These are phyloP conservation scores for Fusarium subglutinans DNA, from an alignment of 2,329 filamentous ascomycete species.

Conservation along the genomic window DNA sequence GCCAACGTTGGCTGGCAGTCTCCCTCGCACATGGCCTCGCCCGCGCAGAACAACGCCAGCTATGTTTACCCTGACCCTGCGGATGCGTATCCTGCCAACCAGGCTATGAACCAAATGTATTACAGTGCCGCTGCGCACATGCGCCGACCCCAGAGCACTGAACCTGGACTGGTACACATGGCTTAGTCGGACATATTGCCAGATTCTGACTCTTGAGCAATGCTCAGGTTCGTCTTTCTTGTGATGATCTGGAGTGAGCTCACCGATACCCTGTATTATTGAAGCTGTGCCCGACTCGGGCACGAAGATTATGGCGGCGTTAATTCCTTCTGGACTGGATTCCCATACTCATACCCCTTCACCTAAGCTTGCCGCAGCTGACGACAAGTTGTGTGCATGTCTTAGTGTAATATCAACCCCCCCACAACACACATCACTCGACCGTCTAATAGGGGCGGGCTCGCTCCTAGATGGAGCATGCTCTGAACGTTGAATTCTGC, in stretches of 20 bases:
- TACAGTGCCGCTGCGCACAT: constrained; percentile 72
- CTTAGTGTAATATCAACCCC: constrained; percentile 33
- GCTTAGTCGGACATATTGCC: constrained; percentile 43
- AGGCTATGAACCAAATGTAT: constrained; percentile 74
- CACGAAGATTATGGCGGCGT: constrained; percentile 28
- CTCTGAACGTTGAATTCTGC: constrained; percentile 32
- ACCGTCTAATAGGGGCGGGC: constrained; percentile 17
- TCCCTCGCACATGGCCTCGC: constrained; percentile 77
- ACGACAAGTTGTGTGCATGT: constrained; percentile 32
- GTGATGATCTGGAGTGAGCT: constrained; percentile 16
- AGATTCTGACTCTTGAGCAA: constrained; percentile 17
- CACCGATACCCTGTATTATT: constrained; percentile 40
- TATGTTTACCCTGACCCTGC: constrained; percentile 83
- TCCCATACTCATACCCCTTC: constrained; percentile 2
- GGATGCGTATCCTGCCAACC: constrained; percentile 72
- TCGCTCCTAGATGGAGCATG: constrained; percentile 43
- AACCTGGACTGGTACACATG: constrained; percentile 63
- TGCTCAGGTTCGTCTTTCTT: neutral
- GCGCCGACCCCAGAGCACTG: constrained; percentile 78
- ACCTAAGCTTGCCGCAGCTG: constrained; percentile 27
- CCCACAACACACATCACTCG: neutral
- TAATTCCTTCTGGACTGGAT: constrained; percentile 32
- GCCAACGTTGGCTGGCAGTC: constrained; percentile 84
- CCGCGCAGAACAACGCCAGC: constrained; percentile 71
- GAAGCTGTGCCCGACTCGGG: constrained; percentile 22